Evolutionary conservation across 129 eudicot species (phyloP).

Genomic region (Tanacetum coccineum): DNA sequence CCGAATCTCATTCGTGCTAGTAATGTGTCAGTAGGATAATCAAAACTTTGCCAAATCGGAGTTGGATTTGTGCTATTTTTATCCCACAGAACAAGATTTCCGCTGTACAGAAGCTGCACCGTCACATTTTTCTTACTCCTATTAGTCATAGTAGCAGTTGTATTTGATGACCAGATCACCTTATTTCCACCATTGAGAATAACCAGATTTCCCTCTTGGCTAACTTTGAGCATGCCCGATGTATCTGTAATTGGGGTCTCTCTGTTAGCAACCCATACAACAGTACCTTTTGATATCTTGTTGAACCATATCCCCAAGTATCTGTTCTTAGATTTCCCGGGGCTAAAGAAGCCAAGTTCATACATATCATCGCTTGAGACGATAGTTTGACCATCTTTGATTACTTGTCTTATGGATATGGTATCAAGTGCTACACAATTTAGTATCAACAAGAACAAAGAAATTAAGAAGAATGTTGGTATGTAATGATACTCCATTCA

Average conservation of each 20-base stretch:
- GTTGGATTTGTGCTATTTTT: slow-evolving; percentile 1
- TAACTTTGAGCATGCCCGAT: slow-evolving; percentile 26
- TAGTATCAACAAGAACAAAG: not conserved
- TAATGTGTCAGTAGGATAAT: slow-evolving; percentile 25
- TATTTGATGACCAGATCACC: slow-evolving; percentile 27
- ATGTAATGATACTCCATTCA: too few relatives aligned
- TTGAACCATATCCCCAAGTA: slow-evolving; percentile 24
- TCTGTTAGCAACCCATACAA: slow-evolving; percentile 38
- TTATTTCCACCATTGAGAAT: slow-evolving; percentile 13
- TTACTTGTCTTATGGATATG: slow-evolving; percentile 11
- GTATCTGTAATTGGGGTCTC: slow-evolving; percentile 24
- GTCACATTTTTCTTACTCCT: not conserved
- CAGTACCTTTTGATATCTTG: slow-evolving; percentile 11
- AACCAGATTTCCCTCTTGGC: slow-evolving; percentile 2
- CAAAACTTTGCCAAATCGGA: slow-evolving; percentile 37
- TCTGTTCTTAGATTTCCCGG: slow-evolving; percentile 8
- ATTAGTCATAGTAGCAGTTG: too few relatives aligned
- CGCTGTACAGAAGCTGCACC: slow-evolving; percentile 22
- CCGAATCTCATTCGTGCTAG: slow-evolving; percentile 38
- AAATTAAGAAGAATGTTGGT: too few relatives aligned
- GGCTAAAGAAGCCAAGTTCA: slow-evolving; percentile 37
- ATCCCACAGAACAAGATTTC: slow-evolving; percentile 33
- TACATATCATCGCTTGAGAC: slow-evolving; percentile 20
- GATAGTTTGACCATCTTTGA: slow-evolving; percentile 34
- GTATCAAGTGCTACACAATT: slow-evolving; percentile 13